phyloP scores from a whole-genome alignment of 2,329 filamentous ascomycete genomes.

The Claviceps humidiphila region DNA sequence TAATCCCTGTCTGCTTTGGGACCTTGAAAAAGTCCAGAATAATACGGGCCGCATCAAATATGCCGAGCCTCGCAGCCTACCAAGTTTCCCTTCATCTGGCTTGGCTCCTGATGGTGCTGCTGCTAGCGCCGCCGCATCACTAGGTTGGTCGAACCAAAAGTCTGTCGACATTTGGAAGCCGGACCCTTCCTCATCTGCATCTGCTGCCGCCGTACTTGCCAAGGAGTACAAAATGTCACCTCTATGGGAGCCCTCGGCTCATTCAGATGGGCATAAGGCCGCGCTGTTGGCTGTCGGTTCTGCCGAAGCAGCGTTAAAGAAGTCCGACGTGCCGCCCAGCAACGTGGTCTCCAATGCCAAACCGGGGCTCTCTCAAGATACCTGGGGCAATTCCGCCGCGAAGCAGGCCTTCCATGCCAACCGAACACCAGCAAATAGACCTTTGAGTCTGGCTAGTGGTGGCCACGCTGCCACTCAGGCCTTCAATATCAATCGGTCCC shows the following conservation, averaged over 20 bases:
- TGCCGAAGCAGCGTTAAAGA: conserved; percentile 20
- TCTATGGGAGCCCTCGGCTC: conserved; percentile 49
- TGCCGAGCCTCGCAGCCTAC: conserved; percentile 58
- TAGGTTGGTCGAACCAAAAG: conserved; percentile 61
- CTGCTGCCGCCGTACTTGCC: conserved; percentile 29
- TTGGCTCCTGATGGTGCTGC: conserved; percentile 44
- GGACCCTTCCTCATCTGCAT: conserved; percentile 39
- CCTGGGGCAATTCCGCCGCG: conserved; percentile 56
- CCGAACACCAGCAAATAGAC: conserved; percentile 9
- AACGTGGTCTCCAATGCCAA: background rate
- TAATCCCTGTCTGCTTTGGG: background rate
- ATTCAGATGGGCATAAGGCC: conserved; percentile 57
- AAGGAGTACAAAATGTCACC: conserved; percentile 32
- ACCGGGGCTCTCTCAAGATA: conserved; percentile 15
- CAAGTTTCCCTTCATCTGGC: conserved; percentile 58
- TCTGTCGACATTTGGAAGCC: conserved; percentile 54
- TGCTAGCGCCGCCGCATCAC: conserved; percentile 58
- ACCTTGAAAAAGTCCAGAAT: conserved; percentile 2
- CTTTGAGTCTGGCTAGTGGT: conserved; percentile 12
- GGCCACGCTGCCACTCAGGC: conserved; percentile 23
- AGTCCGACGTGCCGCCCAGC: conserved; percentile 2
- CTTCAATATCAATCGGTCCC: conserved; percentile 21
- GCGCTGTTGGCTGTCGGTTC: conserved; percentile 49
- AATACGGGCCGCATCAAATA: conserved; percentile 46
- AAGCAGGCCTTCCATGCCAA: conserved; percentile 46